phyloP scores from a whole-genome alignment of 805 yeast species.

The Metschnikowia henanensis region DNA sequence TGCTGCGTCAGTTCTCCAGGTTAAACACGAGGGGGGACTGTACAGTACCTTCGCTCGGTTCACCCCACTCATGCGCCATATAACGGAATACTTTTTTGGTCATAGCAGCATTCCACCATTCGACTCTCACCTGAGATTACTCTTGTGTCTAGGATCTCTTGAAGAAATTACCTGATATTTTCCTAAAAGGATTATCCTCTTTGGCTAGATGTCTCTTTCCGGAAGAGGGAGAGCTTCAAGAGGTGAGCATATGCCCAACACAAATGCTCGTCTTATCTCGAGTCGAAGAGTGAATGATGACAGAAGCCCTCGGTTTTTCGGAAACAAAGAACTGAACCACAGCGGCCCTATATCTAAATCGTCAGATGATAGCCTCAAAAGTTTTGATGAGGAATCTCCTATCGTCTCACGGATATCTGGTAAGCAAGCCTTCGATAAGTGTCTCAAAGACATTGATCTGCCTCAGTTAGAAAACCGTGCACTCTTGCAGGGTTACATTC shows the following conservation, averaged over 20 bases:
- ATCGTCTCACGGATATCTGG: not conserved
- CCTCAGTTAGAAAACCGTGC: constrained; percentile 3
- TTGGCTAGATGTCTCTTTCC: not conserved
- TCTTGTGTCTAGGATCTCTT: no score
- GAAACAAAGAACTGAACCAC: constrained; percentile 1
- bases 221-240: constrained; percentile 3
- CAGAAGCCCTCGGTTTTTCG: not conserved
- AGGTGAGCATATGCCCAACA: constrained; percentile 10
- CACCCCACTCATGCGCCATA: no score
- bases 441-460: not conserved
- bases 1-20: no score
- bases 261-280: constrained; percentile 21
- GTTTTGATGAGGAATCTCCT: constrained; percentile 14
- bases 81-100: no score
- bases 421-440: no score
- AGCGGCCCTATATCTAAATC: not conserved
- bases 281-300: constrained; percentile 18
- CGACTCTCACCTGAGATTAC: no score
- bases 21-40: no score
- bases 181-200: no score
- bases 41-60: no score
- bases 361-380: constrained; percentile 1
- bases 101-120: no score
- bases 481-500: constrained; percentile 16
- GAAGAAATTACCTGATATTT: no score